Evolutionary conservation across 371 early-diverging fungal genomes (phyloP).

Genomic region (Mucor racemosus): DNA sequence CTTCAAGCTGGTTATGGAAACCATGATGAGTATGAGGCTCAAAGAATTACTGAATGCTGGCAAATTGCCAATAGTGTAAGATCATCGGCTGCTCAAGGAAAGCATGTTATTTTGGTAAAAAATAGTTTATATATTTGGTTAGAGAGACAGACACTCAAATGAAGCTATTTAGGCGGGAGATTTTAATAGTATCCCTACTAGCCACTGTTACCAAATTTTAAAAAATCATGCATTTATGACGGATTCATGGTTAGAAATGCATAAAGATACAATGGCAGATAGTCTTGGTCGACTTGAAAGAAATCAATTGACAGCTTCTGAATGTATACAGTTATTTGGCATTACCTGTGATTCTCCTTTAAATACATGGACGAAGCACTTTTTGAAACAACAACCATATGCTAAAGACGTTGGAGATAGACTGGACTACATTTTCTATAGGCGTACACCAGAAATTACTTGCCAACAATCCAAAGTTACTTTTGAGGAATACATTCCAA

Average conservation of each 20-base stretch:
- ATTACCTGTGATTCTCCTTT: slow-evolving; percentile 64
- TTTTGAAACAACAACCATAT: slow-evolving; percentile 30
- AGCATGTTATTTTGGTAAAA: slow-evolving; percentile 61
- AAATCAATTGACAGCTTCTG: slow-evolving; percentile 18
- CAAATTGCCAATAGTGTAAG: slow-evolving; percentile 55
- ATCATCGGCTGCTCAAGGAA: slow-evolving; percentile 49
- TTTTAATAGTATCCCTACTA: slow-evolving; percentile 61
- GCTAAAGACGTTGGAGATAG: slow-evolving; percentile 54
- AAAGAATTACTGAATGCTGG: slow-evolving; percentile 66
- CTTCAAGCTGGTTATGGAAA: slow-evolving; percentile 62
- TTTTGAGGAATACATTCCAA: slow-evolving; percentile 48
- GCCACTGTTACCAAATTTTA: slow-evolving; percentile 48
- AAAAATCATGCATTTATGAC: slow-evolving; percentile 55
- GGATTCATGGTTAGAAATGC: slow-evolving; percentile 59
- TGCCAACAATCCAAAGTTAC: slow-evolving; percentile 49
- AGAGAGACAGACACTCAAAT: background rate
- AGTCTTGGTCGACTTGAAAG: slow-evolving; percentile 1
- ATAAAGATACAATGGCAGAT: slow-evolving; percentile 29
- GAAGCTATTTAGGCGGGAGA: slow-evolving; percentile 52
- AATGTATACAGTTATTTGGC: slow-evolving; percentile 48
- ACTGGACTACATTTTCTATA: slow-evolving; percentile 65
- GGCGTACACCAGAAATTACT: slow-evolving; percentile 39
- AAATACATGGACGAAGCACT: slow-evolving; percentile 56
- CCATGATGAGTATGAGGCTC: slow-evolving; percentile 53
- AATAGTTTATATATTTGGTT: background rate